phyloP scores from a whole-genome alignment of 2,329 filamentous ascomycete genomes.

The Rhytidhysteron rufulum region DNA sequence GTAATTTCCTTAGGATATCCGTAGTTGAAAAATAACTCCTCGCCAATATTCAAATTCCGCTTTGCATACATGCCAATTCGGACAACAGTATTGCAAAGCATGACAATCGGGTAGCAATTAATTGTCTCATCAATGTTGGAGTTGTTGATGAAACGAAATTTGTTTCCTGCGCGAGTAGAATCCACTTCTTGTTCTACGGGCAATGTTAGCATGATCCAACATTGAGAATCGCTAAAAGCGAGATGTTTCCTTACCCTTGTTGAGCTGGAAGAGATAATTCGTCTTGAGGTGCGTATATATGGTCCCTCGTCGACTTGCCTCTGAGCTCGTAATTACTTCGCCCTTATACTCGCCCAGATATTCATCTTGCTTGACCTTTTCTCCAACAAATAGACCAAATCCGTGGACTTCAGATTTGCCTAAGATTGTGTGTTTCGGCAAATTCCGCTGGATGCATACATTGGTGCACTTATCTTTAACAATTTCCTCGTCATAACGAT shows the following conservation, averaged over 20 bases:
- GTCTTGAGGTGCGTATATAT: slow-evolving; percentile 59
- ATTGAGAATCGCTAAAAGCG: too few species aligned
- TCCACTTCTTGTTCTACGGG: slow-evolving; percentile 57
- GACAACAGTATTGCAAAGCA: slow-evolving; percentile 69
- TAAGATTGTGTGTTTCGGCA: slow-evolving; percentile 62
- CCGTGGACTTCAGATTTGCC: slow-evolving; percentile 71
- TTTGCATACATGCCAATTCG: slow-evolving; percentile 71
- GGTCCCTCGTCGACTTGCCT: slow-evolving; percentile 66
- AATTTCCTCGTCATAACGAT: slow-evolving; percentile 57
- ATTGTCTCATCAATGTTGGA: slow-evolving; percentile 49
- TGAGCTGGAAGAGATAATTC: slow-evolving; percentile 59
- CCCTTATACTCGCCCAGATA: slow-evolving; percentile 80
- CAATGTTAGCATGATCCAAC: too few species aligned
- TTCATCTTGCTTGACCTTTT: slow-evolving; percentile 63
- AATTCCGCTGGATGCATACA: slow-evolving; percentile 65
- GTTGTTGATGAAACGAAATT: slow-evolving; percentile 81
- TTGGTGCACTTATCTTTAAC: slow-evolving; percentile 65
- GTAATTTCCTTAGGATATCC: slow-evolving; percentile 39
- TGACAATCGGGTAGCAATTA: slow-evolving; percentile 64
- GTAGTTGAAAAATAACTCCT: slow-evolving; percentile 81
- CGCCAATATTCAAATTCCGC: slow-evolving; percentile 63
- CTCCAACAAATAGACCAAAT: slow-evolving; percentile 70
- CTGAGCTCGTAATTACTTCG: slow-evolving; percentile 67
- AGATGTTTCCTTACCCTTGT: slow-evolving; percentile 32
- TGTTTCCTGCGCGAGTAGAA: slow-evolving; percentile 72